A percentile compares a stretch with the other conserved stretches of the same genome.
phyloP scores from a whole-genome alignment of 176 grass and related monocot genomes.

The Rhipidocladum racemiflorum region DNA sequence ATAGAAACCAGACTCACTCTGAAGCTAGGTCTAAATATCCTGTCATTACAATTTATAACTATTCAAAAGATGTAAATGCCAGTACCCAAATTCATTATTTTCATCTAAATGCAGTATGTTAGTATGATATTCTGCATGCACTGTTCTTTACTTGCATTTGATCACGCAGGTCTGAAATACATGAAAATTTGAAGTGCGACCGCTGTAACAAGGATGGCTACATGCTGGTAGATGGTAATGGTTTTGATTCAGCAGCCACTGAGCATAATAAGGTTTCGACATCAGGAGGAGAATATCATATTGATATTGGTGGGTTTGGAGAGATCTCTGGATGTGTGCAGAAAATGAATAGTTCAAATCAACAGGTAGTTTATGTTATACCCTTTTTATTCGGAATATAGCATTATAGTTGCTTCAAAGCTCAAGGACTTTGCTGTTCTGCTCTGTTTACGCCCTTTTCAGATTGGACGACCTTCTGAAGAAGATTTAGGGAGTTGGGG shows the following conservation, averaged over 20 bases:
- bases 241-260: slow-evolving; percentile 24
- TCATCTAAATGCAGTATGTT: background rate
- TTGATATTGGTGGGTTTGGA: slow-evolving; percentile 86
- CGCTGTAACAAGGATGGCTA: slow-evolving; percentile 50
- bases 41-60: slow-evolving; percentile 7
- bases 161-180: slow-evolving; percentile 74
- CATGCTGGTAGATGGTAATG: slow-evolving; percentile 17
- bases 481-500: slow-evolving; percentile 92
- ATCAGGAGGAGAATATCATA: slow-evolving; percentile 10
- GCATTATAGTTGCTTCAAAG: slow-evolving; percentile 13
- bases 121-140: slow-evolving; percentile 17
- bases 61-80: background rate
- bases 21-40: background rate
- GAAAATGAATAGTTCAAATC: slow-evolving; percentile 62
- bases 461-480: slow-evolving; percentile 92
- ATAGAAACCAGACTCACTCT: background rate
- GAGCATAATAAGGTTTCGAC: slow-evolving; percentile 29
- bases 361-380: slow-evolving; percentile 51
- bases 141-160: slow-evolving; percentile 24
- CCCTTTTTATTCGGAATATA: slow-evolving; percentile 1
- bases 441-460: slow-evolving; percentile 26
- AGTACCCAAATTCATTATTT: slow-evolving; percentile 1
- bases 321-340: slow-evolving; percentile 78
- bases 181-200: slow-evolving; percentile 93
- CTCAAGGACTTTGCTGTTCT: background rate